Conservation (phyloP, 2,329 filamentous ascomycete species). For the Colletotrichum caudatum region DNA sequence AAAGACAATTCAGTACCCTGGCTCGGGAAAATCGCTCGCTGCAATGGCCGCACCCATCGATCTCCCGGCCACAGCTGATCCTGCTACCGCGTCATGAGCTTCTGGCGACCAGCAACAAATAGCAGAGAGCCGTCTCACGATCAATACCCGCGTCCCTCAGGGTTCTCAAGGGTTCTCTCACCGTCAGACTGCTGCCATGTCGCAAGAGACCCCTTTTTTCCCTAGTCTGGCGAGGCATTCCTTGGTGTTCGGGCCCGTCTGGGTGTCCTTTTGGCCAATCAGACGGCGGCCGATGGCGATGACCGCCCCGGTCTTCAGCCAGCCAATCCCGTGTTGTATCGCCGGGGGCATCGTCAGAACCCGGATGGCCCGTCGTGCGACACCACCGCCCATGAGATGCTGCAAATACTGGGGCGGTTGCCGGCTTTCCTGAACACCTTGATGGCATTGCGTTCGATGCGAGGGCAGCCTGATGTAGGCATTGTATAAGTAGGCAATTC, state of each 20-base stretch:
- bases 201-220: slow-evolving; percentile 8
- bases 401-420: not conserved
- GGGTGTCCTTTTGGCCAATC: slow-evolving; percentile 21
- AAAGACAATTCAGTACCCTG: not conserved
- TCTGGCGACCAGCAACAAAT: not conserved
- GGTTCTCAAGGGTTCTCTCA: slow-evolving; percentile 22
- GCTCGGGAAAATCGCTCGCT: too few relatives aligned
- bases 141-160: slow-evolving; percentile 16
- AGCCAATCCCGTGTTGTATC: slow-evolving; percentile 36
- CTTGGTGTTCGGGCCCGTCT: slow-evolving; percentile 8
- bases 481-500: slow-evolving; percentile 15
- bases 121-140: not conserved
- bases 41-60: not conserved
- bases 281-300: slow-evolving; percentile 31
- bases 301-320: slow-evolving; percentile 22
- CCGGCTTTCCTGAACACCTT: slow-evolving; percentile 19
- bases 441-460: slow-evolving; percentile 19
- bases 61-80: not conserved
- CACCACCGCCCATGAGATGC: not conserved
- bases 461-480: not conserved
- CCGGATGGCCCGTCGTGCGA: slow-evolving; percentile 31
- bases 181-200: slow-evolving; percentile 14
- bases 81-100: not conserved
- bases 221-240: slow-evolving; percentile 7
- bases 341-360: slow-evolving; percentile 25